Percentiles rank a stretch among this genome's conserved stretches.
Evolutionary conservation across 345 rosid species (phyloP).

Genomic region (Euphorbia tirucalli): DNA sequence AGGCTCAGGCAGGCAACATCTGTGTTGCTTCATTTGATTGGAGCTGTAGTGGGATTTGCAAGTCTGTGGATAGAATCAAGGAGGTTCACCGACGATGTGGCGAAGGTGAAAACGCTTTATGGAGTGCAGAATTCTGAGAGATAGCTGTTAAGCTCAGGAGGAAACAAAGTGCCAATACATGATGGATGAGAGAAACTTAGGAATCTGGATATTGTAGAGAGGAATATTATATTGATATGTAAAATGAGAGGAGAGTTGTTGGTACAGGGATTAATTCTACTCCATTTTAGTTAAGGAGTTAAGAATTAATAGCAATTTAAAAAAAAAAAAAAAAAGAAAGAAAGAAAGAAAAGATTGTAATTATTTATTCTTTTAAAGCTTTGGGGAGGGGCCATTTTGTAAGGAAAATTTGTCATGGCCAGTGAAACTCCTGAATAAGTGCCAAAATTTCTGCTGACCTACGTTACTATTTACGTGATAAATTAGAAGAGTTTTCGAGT

Average conservation of each 20-base stretch:
- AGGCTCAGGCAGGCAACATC: constrained; percentile 85
- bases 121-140: constrained; percentile 62
- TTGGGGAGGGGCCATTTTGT: constrained; percentile 28
- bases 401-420: constrained; percentile 14
- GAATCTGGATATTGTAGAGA: constrained; percentile 10
- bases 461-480: constrained; percentile 13
- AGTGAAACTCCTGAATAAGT: constrained; percentile 25
- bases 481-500: background rate
- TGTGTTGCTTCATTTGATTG: constrained; percentile 93
- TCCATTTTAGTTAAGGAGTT: constrained; percentile 26
- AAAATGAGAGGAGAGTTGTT: constrained; percentile 13
- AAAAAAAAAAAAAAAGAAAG: no score
- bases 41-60: constrained; percentile 91
- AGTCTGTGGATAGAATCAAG: constrained; percentile 76
- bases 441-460: constrained; percentile 17
- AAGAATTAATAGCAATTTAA: constrained; percentile 11
- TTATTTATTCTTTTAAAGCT: constrained; percentile 35
- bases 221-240: constrained; percentile 13
- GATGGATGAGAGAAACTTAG: background rate
- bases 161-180: constrained; percentile 12
- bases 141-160: constrained; percentile 27
- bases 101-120: constrained; percentile 72
- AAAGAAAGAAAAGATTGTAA: constrained; percentile 8
- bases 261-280: no score
- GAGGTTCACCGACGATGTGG: constrained; percentile 90